Percentiles rank a stretch among this genome's conserved stretches.
These are phyloP conservation scores for Chlamydomonas reinhardtii DNA, from an alignment of 163 green algal species.

Conservation along the genomic window DNA sequence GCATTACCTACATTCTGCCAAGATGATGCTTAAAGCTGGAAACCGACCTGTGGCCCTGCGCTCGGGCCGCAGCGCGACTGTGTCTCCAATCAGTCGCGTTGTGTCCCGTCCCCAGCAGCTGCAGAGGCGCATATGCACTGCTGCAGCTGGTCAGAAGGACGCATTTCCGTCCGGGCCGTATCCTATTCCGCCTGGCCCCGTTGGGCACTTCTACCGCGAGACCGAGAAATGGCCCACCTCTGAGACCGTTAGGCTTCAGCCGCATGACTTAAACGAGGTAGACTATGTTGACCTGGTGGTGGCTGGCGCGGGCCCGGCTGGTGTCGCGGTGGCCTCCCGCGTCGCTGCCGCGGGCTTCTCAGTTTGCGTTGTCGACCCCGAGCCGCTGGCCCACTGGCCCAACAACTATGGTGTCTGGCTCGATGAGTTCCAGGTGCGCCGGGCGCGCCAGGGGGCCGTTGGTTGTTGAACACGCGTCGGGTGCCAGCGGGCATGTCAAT, in stretches of 20 bases:
- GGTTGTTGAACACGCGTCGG: too few species aligned
- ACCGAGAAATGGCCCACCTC: slow-evolving; percentile 50
- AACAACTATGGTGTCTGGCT: slow-evolving; percentile 99
- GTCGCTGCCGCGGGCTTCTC: slow-evolving; percentile 82
- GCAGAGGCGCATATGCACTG: not conserved
- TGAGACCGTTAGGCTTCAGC: slow-evolving; percentile 38
- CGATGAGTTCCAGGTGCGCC: slow-evolving; percentile 91
- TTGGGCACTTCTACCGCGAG: slow-evolving; percentile 42
- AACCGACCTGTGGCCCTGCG: not conserved
- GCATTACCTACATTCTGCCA: not conserved
- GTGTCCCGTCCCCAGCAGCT: too few species aligned
- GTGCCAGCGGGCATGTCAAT: too few species aligned
- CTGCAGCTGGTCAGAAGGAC: not conserved
- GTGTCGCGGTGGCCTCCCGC: slow-evolving; percentile 82
- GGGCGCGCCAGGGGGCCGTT: not conserved
- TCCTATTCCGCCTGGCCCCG: slow-evolving; percentile 11
- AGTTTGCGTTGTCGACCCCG: slow-evolving; percentile 91
- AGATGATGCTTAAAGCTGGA: slow-evolving; percentile 26
- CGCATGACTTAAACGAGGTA: slow-evolving; percentile 44
- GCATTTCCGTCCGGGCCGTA: slow-evolving; percentile 32
- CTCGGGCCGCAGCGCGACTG: too few species aligned
- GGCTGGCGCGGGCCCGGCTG: slow-evolving; percentile 85
- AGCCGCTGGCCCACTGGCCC: slow-evolving; percentile 86
- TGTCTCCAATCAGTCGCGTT: too few species aligned
- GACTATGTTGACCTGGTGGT: slow-evolving; percentile 83